Conservation (phyloP, 176 grass and related monocot species). For the Thalia dealbata region DNA sequence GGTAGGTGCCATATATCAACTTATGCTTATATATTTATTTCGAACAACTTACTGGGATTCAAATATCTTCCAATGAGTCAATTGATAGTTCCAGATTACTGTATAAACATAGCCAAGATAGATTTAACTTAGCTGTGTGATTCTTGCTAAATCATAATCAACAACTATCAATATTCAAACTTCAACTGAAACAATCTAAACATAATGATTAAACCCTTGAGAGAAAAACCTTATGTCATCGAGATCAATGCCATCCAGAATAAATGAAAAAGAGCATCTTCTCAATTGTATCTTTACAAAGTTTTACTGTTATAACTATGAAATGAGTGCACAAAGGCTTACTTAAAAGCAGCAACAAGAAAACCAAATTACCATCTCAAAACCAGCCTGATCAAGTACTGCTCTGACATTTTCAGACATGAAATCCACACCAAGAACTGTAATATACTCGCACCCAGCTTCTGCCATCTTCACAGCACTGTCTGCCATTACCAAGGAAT, state of each 20-base stretch:
- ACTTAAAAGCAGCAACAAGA: neutral
- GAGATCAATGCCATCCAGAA: neutral
- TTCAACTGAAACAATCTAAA: neutral
- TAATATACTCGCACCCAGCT: slow-evolving; percentile 79
- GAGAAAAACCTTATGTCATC: neutral
- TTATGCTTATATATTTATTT: neutral
- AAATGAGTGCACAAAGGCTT: neutral
- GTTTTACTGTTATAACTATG: neutral
- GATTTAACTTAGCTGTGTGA: neutral
- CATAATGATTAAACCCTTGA: neutral
- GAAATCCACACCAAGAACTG: slow-evolving; percentile 94
- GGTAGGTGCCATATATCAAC: neutral
- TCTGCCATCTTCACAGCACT: slow-evolving; percentile 94
- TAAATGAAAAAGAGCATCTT: neutral
- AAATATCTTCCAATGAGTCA: neutral
- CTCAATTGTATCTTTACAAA: neutral
- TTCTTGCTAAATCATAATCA: neutral
- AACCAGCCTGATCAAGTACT: slow-evolving; percentile 98
- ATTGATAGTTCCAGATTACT: neutral
- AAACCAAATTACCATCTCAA: slow-evolving; percentile 46
- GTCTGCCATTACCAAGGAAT: slow-evolving; percentile 95
- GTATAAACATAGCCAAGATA: neutral
- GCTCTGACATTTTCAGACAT: slow-evolving; percentile 99
- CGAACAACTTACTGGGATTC: neutral
- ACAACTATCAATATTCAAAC: neutral